Evolutionary conservation across 805 yeast genomes (phyloP).

Genomic region (Ogataea ramenticola): DNA sequence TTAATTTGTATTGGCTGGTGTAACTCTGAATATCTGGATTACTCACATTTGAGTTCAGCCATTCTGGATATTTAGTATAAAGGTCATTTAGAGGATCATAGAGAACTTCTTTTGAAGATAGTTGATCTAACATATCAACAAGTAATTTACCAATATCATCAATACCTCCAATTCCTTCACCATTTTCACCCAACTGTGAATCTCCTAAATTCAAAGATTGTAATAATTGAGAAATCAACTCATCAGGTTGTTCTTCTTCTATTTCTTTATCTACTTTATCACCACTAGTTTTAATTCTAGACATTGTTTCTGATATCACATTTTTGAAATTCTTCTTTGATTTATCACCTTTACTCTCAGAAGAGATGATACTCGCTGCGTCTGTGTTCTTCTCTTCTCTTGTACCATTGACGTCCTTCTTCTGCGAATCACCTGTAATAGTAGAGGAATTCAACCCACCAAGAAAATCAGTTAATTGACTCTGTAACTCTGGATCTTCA

Average conservation of each 20-base stretch:
- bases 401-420: too few relatives aligned
- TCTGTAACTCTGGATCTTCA: constrained; percentile 22
- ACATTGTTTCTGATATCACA: constrained; percentile 74
- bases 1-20: constrained; percentile 52
- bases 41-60: constrained; percentile 46
- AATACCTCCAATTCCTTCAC: constrained; percentile 20
- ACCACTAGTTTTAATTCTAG: constrained; percentile 73
- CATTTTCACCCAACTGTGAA: constrained; percentile 22
- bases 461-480: constrained; percentile 15
- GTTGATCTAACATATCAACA: constrained; percentile 69
- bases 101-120: constrained; percentile 77
- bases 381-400: constrained; percentile 1
- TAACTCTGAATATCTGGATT: constrained; percentile 36
- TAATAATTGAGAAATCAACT: constrained; percentile 55
- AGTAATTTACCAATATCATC: constrained; percentile 47
- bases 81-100: constrained; percentile 86
- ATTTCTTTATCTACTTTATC: constrained; percentile 55
- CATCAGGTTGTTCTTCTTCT: constrained; percentile 35
- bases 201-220: constrained; percentile 50
- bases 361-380: constrained; percentile 6
- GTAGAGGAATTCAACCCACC: constrained; percentile 11
- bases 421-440: too few relatives aligned
- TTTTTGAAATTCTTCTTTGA: constrained; percentile 47
- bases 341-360: constrained; percentile 6
- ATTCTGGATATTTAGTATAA: constrained; percentile 62